Conservation (phyloP, 768 basidiomycete genomes). For the Collybia nuda region DNA sequence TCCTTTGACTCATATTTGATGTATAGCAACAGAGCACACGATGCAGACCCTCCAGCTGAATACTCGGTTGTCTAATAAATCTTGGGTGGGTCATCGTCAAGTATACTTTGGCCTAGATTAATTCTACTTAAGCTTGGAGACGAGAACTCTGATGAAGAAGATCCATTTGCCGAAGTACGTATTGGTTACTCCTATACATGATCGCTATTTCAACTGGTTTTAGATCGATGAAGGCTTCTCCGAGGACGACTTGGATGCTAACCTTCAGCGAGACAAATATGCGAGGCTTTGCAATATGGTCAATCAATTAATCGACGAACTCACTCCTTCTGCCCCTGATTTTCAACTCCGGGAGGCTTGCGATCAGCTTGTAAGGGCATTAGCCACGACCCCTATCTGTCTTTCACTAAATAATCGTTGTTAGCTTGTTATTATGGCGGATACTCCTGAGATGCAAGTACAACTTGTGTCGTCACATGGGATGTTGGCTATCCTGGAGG, state of each 20-base stretch:
- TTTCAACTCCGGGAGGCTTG: slow-evolving; percentile 83
- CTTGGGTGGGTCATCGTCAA: slow-evolving; percentile 60
- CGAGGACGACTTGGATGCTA: slow-evolving; percentile 89
- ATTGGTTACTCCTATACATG: neutral
- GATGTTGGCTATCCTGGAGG: slow-evolving; percentile 92
- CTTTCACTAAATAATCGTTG: neutral
- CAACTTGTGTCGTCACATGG: slow-evolving; percentile 94
- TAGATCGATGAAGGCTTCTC: slow-evolving; percentile 93
- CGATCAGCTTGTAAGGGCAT: slow-evolving; percentile 74
- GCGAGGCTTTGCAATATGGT: slow-evolving; percentile 83
- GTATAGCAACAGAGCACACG: slow-evolving; percentile 52
- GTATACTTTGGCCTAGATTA: neutral
- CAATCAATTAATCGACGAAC: slow-evolving; percentile 82
- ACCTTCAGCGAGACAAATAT: slow-evolving; percentile 90
- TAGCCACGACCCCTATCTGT: slow-evolving; percentile 5
- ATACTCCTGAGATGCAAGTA: slow-evolving; percentile 80
- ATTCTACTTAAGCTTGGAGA: slow-evolving; percentile 59
- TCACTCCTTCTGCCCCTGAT: slow-evolving; percentile 79
- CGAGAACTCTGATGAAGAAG: slow-evolving; percentile 85
- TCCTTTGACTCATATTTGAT: neutral
- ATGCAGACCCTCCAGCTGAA: slow-evolving; percentile 82
- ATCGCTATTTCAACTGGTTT: slow-evolving; percentile 5
- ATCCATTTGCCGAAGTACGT: slow-evolving; percentile 91
- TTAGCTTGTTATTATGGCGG: slow-evolving; percentile 74
- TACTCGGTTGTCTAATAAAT: slow-evolving; percentile 84